Conservation (phyloP, 176 grass and related monocot species). For the Avena sativa region DNA sequence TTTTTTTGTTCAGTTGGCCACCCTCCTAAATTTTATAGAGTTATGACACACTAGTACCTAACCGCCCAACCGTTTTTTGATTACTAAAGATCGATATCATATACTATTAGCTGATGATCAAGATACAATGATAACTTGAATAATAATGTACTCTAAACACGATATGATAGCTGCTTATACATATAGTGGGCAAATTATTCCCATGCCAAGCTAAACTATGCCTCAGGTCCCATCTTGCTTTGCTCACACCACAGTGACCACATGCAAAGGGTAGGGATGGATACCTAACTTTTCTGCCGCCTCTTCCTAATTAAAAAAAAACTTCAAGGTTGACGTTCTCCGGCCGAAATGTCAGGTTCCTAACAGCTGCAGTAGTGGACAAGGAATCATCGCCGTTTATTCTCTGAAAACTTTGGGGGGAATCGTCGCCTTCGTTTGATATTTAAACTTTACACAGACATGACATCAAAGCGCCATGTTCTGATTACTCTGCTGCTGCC, state of each 20-base stretch:
- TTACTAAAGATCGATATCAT: constrained; percentile 42
- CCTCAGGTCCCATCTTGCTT: constrained; percentile 32
- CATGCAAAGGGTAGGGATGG: constrained; percentile 35
- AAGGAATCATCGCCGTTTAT: background rate
- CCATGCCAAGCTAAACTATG: constrained; percentile 4
- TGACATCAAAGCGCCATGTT: background rate
- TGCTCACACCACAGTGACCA: constrained; percentile 39
- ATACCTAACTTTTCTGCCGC: background rate
- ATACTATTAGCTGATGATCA: constrained; percentile 31
- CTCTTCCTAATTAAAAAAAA: background rate
- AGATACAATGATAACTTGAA: constrained; percentile 41
- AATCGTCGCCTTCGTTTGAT: background rate
- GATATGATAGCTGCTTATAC: constrained; percentile 25
- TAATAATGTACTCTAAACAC: constrained; percentile 37
- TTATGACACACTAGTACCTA: constrained; percentile 43
- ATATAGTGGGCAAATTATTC: constrained; percentile 30
- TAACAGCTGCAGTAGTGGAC: background rate
- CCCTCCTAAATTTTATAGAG: background rate
- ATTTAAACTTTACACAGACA: background rate
- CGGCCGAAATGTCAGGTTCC: constrained; percentile 33
- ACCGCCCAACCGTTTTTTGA: constrained; percentile 30
- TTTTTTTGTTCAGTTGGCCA: constrained; percentile 47
- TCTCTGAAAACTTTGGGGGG: background rate
- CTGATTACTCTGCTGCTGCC: constrained; percentile 43
- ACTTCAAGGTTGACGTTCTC: constrained; percentile 51